A percentile compares a stretch with the other conserved stretches of the same genome.
phyloP scores from a whole-genome alignment of 2,329 filamentous ascomycete genomes.

The Penicillium italicum region DNA sequence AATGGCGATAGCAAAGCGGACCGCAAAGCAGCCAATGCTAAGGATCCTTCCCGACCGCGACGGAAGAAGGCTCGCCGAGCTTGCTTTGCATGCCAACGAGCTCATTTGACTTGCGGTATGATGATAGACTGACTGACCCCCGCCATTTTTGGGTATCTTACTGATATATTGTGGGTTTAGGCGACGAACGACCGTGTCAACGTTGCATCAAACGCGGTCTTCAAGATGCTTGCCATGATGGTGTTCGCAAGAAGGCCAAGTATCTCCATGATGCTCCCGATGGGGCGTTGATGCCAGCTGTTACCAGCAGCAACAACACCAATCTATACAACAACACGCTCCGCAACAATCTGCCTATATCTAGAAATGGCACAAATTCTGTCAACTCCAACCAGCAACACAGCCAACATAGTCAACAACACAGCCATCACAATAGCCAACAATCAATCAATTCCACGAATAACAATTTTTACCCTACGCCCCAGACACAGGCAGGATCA shows the following conservation, averaged over 20 bases:
- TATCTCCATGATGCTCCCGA: constrained; percentile 95
- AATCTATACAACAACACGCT: constrained; percentile 50
- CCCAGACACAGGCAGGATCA: constrained; percentile 29
- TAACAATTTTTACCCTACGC: constrained; percentile 34
- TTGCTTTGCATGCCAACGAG: constrained; percentile 94
- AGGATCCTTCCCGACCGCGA: constrained; percentile 83
- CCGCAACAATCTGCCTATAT: constrained; percentile 32
- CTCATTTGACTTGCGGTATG: constrained; percentile 97
- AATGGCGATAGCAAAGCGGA: constrained; percentile 53
- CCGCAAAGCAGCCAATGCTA: constrained; percentile 62
- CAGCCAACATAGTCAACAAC: constrained; percentile 1
- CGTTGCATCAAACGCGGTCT: constrained; percentile 91
- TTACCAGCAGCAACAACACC: constrained; percentile 65
- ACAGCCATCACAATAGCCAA: neutral
- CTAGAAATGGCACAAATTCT: constrained; percentile 31
- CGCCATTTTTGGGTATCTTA: constrained; percentile 5
- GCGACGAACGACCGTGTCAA: constrained; percentile 90
- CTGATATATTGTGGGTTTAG: constrained; percentile 46
- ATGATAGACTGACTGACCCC: constrained; percentile 12
- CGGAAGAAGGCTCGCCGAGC: constrained; percentile 95
- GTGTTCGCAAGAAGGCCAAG: constrained; percentile 97
- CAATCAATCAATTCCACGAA: constrained; percentile 21
- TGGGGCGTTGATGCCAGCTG: constrained; percentile 81
- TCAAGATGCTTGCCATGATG: constrained; percentile 88
- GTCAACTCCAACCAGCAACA: constrained; percentile 24